Percentiles rank a stretch among this genome's conserved stretches.
Evolutionary conservation across 169 alveolate genomes (phyloP).

Genomic region (Plasmodium inui): DNA sequence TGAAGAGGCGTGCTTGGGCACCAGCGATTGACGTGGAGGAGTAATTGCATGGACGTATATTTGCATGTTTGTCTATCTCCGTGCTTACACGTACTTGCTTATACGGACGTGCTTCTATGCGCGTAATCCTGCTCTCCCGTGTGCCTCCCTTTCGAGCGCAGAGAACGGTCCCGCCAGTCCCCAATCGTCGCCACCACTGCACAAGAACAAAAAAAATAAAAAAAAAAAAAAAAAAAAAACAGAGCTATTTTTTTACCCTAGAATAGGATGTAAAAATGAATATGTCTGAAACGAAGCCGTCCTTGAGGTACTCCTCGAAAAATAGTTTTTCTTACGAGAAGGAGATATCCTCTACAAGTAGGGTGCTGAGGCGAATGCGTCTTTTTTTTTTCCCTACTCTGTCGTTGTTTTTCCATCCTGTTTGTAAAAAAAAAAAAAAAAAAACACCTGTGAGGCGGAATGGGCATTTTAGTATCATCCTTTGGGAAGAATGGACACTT

Average conservation of each 20-base stretch:
- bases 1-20: background rate
- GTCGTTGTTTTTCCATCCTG: background rate
- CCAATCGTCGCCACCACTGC: background rate
- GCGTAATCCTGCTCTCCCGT: background rate
- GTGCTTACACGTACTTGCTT: background rate
- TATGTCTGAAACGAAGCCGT: slow-evolving; percentile 45
- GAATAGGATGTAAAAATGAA: slow-evolving; percentile 42
- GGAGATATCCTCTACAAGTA: slow-evolving; percentile 63
- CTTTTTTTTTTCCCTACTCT: background rate
- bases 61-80: background rate
- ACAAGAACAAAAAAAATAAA: background rate
- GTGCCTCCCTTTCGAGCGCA: background rate
- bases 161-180: background rate
- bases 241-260: background rate
- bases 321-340: slow-evolving; percentile 48
- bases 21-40: background rate
- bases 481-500: background rate
- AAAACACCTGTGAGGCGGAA: too few relatives aligned
- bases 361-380: background rate
- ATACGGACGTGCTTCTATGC: too few relatives aligned
- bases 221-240: too few relatives aligned
- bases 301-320: slow-evolving; percentile 50
- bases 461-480: too few relatives aligned
- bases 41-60: too few relatives aligned
- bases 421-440: background rate